Base-by-base conservation (phyloP, 768 basidiomycete species). In the Gymnopilus dilepis region DNA sequence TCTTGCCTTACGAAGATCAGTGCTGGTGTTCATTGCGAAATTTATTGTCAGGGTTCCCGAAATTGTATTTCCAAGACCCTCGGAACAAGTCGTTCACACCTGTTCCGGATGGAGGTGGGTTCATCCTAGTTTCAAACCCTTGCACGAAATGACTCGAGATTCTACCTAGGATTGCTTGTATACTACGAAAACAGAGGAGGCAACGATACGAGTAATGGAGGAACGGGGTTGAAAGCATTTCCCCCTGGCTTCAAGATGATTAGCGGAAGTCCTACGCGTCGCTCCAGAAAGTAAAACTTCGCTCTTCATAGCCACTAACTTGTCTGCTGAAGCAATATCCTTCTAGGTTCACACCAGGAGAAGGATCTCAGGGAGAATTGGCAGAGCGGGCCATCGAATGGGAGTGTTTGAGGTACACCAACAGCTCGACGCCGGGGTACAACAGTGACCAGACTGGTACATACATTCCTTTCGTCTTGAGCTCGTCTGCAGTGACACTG, bases 181-280 rank as follows among this genome's bases (percentile, higher is more conserved):
- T 81, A 81, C 58, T 81, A 81, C 57, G 74, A 78, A 60, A 80
- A 80, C 58, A 73, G 79, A 45, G 80, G 80, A 4, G 62, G 73
- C 50, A 75, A 70, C 1, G 80, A 80, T 53, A 65, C 61, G 4
- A 62, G 61, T 4, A 80, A 80, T 61, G 80, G 79, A 24, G 79
- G 79, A 1, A 45, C 72, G 2, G 79, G 78, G 13, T 67, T 80
- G 43, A 77, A 76, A 52, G 77, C 80, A 1, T 81, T 81, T 63
- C 80, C 80, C 5, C 67, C 78, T 31, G 78, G 79, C 19, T 73
- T 81, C 61, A 74, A 70, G 58, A 80, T 80, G 79, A 62, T 83
- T 47, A 77, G 74, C 40, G 82, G 82, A 15, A 71, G 76, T 65
- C 77, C 78, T 2, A 62, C 65, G 7, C 65, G 75, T 48, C 75